Percentiles rank a stretch among this genome's conserved stretches.
Conservation (phyloP, 768 basidiomycete genomes). For the Plicaturopsis crispa region DNA sequence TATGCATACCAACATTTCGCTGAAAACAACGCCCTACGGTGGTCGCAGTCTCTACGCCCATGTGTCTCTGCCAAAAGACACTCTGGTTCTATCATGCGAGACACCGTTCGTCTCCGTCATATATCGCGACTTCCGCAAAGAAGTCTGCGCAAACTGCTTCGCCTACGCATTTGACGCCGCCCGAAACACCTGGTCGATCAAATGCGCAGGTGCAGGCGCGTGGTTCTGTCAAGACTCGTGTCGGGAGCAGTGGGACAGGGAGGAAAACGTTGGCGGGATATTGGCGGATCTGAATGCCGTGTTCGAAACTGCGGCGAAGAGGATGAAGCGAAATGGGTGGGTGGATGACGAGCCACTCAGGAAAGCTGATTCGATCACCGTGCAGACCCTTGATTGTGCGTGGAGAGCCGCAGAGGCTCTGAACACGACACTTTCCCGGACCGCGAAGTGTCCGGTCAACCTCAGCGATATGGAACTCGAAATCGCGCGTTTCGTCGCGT, state of each 20-base stretch:
- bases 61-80: slow-evolving; percentile 30
- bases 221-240: slow-evolving; percentile 54
- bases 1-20: neutral
- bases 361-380: slow-evolving; percentile 21
- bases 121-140: slow-evolving; percentile 55
- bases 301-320: slow-evolving; percentile 26
- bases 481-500: slow-evolving; percentile 47
- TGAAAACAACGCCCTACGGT: slow-evolving; percentile 31
- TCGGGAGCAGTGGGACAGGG: slow-evolving; percentile 33
- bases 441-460: slow-evolving; percentile 14
- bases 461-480: slow-evolving; percentile 44
- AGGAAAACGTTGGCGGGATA: slow-evolving; percentile 22
- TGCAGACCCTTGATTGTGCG: slow-evolving; percentile 30
- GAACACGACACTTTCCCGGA: slow-evolving; percentile 13
- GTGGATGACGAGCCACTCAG: slow-evolving; percentile 12
- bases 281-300: slow-evolving; percentile 24
- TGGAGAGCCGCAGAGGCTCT: slow-evolving; percentile 37
- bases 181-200: slow-evolving; percentile 39
- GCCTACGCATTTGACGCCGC: slow-evolving; percentile 48
- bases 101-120: slow-evolving; percentile 51
- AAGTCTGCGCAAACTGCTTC: slow-evolving; percentile 62
- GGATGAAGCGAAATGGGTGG: slow-evolving; percentile 21
- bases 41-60: slow-evolving; percentile 49
- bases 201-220: slow-evolving; percentile 29
- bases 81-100: slow-evolving; percentile 34